These are phyloP conservation scores for Neonectria faginata DNA, from an alignment of 2,329 filamentous ascomycete species.

Conservation along the genomic window DNA sequence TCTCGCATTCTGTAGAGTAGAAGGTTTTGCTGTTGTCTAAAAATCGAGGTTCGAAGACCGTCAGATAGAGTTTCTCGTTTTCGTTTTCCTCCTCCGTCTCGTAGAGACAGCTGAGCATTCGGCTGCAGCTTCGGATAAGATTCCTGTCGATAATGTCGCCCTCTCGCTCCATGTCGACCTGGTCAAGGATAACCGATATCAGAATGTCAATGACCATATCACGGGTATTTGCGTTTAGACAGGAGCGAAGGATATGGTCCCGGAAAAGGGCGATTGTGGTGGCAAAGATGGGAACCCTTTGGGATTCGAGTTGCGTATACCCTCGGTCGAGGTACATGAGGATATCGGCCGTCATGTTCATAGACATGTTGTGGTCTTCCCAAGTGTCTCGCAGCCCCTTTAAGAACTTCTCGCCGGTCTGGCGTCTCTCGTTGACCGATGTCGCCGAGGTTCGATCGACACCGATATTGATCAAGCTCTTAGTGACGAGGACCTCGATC, in stretches of 20 bases:
- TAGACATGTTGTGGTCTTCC: conserved; percentile 90
- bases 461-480: conserved; percentile 71
- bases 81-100: conserved; percentile 83
- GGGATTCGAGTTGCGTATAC: conserved; percentile 74
- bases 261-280: conserved; percentile 89
- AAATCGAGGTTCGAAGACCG: conserved; percentile 84
- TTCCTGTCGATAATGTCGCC: conserved; percentile 89
- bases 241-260: conserved; percentile 81
- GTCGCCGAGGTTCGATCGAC: conserved; percentile 67
- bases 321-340: conserved; percentile 97
- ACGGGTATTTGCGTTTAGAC: conserved; percentile 58
- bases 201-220: conserved; percentile 78
- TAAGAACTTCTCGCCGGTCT: conserved; percentile 86
- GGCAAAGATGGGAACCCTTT: conserved; percentile 82
- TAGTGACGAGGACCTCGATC: conserved; percentile 78
- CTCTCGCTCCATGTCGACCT: conserved; percentile 91
- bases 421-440: conserved; percentile 81
- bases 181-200: conserved; percentile 85
- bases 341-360: conserved; percentile 97
- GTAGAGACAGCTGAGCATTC: conserved; percentile 91
- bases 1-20: conserved; percentile 80
- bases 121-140: conserved; percentile 83
- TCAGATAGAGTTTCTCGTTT: conserved; percentile 83
- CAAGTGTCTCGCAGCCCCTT: conserved; percentile 80
- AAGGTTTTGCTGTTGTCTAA: conserved; percentile 77